Evolutionary conservation across 1,284 basidiomycete species (phyloP).

Genomic region (Cryptococcus deneoformans): DNA sequence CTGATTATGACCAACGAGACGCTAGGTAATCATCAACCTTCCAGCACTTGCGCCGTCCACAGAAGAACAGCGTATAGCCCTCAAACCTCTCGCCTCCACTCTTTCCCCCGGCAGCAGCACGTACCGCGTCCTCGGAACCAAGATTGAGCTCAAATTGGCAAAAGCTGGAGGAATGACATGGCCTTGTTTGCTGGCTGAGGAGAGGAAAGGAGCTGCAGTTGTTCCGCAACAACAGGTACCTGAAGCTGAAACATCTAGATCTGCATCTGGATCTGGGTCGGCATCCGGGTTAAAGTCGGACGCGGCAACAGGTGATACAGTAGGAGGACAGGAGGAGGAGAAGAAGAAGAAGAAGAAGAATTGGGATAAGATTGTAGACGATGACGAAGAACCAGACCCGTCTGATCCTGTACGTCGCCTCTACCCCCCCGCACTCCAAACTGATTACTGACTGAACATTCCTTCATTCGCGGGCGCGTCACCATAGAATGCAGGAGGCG

Average conservation of each 20-base stretch:
- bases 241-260: not conserved
- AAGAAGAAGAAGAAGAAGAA: constrained; percentile 31
- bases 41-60: constrained; percentile 55
- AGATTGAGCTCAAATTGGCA: constrained; percentile 52
- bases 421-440: not conserved
- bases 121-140: constrained; percentile 73
- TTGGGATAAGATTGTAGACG: constrained; percentile 45
- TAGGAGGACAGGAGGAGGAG: not conserved
- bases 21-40: constrained; percentile 32
- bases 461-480: too few relatives aligned
- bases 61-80: constrained; percentile 45
- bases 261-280: too few relatives aligned
- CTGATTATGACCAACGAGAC: too few relatives aligned
- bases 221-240: not conserved
- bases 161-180: constrained; percentile 56
- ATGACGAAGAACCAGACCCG: constrained; percentile 25
- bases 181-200: constrained; percentile 54
- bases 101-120: constrained; percentile 61
- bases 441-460: not conserved
- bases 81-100: constrained; percentile 72
- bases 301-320: not conserved
- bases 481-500: constrained; percentile 46
- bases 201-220: constrained; percentile 1
- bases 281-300: not conserved
- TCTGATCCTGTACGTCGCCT: constrained; percentile 19